Conservation (phyloP, 1,139 yeast species). For the Oligophagozyma castellii region DNA sequence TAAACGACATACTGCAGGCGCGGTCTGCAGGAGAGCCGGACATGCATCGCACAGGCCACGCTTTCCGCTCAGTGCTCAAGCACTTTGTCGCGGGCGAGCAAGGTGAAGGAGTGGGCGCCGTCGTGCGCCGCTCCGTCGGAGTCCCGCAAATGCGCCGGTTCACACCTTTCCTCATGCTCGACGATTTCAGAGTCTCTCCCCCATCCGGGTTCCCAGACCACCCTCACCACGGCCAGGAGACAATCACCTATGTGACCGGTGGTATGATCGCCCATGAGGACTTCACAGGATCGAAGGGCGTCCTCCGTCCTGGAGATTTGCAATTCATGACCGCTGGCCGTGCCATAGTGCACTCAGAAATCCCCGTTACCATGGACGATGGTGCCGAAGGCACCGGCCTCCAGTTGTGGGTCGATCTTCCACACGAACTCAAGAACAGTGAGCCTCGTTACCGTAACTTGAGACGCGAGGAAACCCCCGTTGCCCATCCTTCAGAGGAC, state of each 20-base stretch:
- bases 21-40: no score
- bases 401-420: slow-evolving; percentile 89
- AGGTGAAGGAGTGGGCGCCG: slow-evolving; percentile 80
- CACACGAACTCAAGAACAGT: slow-evolving; percentile 49
- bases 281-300: slow-evolving; percentile 73
- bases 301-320: slow-evolving; percentile 70
- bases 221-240: slow-evolving; percentile 88
- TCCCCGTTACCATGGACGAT: slow-evolving; percentile 53
- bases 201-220: slow-evolving; percentile 87
- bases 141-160: slow-evolving; percentile 52
- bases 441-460: slow-evolving; percentile 77
- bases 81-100: slow-evolving; percentile 57
- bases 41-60: no score
- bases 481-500: slow-evolving; percentile 51
- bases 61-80: slow-evolving; percentile 41
- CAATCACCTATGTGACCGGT: slow-evolving; percentile 58
- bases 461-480: slow-evolving; percentile 57
- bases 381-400: slow-evolving; percentile 53
- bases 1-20: no score
- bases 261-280: slow-evolving; percentile 88
- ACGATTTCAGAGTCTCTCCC: slow-evolving; percentile 54
- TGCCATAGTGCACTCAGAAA: slow-evolving; percentile 78
- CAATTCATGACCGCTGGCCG: slow-evolving; percentile 94
- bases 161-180: slow-evolving; percentile 75
- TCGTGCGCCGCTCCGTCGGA: slow-evolving; percentile 74